A percentile compares a stretch with the other conserved stretches of the same genome.
Evolutionary conservation across 108 stramenopile genomes (phyloP).

Genomic region (Parietichytrium sp.): DNA sequence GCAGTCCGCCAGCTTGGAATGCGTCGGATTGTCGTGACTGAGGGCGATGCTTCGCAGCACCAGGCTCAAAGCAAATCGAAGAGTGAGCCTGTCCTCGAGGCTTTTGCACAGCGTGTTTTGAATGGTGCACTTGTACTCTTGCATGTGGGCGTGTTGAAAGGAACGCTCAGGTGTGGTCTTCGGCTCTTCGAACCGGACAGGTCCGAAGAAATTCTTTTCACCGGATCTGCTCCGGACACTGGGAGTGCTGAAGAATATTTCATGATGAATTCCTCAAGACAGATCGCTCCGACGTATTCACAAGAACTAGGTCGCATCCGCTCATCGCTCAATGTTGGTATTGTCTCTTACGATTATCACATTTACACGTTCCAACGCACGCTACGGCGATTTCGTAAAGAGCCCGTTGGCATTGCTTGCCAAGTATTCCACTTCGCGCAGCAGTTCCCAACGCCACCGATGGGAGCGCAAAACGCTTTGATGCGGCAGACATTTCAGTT

Average conservation of each 20-base stretch:
- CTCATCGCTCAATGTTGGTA: neutral
- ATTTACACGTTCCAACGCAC: neutral
- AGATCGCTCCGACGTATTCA: neutral
- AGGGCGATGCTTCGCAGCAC: neutral
- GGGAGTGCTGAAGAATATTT: neutral
- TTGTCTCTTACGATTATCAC: neutral
- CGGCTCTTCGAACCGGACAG: neutral
- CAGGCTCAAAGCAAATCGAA: neutral
- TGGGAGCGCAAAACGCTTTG: neutral
- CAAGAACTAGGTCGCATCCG: slow-evolving; percentile 11
- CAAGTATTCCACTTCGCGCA: neutral
- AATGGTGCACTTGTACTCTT: neutral
- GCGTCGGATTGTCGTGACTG: neutral
- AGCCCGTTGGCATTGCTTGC: neutral
- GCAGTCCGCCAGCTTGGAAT: neutral
- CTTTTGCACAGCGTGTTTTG: neutral
- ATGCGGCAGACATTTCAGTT: neutral
- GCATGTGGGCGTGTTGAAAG: neutral
- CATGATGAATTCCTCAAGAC: neutral
- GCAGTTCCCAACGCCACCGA: neutral
- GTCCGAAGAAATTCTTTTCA: neutral
- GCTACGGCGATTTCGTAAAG: neutral
- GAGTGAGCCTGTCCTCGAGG: neutral
- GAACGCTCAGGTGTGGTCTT: neutral
- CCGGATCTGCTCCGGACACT: neutral